Conservation (phyloP, 2,329 filamentous ascomycete genomes). For the Pseudocercospora pini-densiflorae region DNA sequence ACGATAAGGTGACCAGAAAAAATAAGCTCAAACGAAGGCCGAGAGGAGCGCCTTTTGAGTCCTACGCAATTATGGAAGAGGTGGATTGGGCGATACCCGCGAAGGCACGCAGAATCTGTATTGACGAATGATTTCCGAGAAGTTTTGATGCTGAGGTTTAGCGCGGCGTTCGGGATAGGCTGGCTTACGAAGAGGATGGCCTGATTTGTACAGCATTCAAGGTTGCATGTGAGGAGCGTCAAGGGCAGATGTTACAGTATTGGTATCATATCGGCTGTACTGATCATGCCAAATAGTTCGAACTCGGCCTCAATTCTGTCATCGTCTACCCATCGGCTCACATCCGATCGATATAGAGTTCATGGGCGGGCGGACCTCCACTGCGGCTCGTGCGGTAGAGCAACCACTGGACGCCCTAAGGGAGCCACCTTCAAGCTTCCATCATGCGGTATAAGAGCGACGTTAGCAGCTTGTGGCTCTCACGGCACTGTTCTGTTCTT, state of each 20-base stretch:
- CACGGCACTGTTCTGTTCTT: no score
- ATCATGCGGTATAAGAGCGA: not conserved
- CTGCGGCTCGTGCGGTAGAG: not conserved
- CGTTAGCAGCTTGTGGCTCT: not conserved
- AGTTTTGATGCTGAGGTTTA: not conserved
- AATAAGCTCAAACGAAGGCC: slow-evolving; percentile 28
- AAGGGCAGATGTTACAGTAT: not conserved
- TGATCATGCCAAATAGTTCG: not conserved
- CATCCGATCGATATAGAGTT: not conserved
- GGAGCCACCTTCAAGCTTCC: not conserved
- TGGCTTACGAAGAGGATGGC: not conserved
- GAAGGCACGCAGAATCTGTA: slow-evolving; percentile 32
- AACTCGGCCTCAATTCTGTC: not conserved
- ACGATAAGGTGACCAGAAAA: slow-evolving; percentile 26
- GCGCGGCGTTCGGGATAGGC: not conserved
- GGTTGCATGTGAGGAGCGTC: not conserved
- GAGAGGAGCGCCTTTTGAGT: slow-evolving; percentile 36
- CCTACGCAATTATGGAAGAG: slow-evolving; percentile 39
- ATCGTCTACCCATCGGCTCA: not conserved
- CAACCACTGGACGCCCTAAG: not conserved
- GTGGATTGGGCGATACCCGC: slow-evolving; percentile 37
- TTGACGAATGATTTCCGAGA: slow-evolving; percentile 23
- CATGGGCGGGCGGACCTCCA: not conserved
- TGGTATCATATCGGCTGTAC: not conserved
- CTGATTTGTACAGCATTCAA: not conserved